Evolutionary conservation across 805 yeast genomes (phyloP), one percentile per base, ranked within the genome.

Genomic region (Barnettozyma salicaria): DNA sequence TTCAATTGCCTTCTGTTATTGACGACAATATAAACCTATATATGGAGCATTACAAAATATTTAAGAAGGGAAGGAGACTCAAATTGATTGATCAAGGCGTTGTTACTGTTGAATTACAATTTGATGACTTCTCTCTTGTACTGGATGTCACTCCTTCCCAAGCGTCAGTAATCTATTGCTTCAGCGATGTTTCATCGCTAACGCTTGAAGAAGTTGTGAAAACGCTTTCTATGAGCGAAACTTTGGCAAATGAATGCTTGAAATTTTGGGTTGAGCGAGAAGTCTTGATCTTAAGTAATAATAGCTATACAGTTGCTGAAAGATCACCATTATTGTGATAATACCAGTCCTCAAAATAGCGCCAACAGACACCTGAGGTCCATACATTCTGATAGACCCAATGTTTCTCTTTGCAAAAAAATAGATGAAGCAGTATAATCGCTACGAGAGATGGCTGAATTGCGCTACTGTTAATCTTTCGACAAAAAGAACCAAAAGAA

Each of bases 61-160:
- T 65, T 16, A 76, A 80, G 44, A 62, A 62, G 13, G 87, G 87
- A 0, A 65, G 95, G 37, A 63, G 64, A 27, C 58, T 90, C 34
- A 64, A 65, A 25, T 61, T 81, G 49, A 52, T 80, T 3, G 68
- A 72, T 30, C 55, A 74, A 29, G 95, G 96, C 0, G 50, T 61
- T 1, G 88, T 84, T 1, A 70, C 68, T 5, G 45, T 92, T 2
- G 76, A 74, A 4, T 56, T 90, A 8, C 72, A 64, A 27, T 57
- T 82, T n/a, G 63, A 64, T 11, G 78, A 71, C n/a, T 56, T 70
- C 10, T 40, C 40, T 0, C 36, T 54, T 17, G 43, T 50, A 0
- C 67, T 72, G 43, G 63, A 63, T 6, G 95, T 82, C 0, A 56
- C 80, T 2, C 81, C 95, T 0, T 82, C 76, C 27, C 76, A 77